phyloP scores from a whole-genome alignment of 2,329 filamentous ascomycete genomes.

The Ascochyta lentis region DNA sequence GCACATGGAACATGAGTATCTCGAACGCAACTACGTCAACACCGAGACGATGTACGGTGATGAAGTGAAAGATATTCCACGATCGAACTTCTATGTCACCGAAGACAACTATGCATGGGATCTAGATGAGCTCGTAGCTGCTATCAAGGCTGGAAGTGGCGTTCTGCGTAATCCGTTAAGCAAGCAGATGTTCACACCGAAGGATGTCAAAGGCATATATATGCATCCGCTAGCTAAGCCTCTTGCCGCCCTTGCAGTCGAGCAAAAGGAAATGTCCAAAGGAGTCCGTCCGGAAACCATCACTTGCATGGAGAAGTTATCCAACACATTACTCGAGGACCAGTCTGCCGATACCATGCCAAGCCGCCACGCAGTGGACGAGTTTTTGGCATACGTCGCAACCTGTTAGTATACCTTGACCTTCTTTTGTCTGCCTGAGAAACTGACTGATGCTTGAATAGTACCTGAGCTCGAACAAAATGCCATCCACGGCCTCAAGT shows the following conservation, averaged over 20 bases:
- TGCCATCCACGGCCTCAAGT: conserved; percentile 38
- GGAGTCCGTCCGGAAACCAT: conserved; percentile 43
- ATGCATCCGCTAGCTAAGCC: conserved; percentile 34
- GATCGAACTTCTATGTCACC: conserved; percentile 46
- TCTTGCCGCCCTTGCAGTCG: conserved; percentile 38
- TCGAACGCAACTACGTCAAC: conserved; percentile 45
- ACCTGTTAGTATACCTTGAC: conserved; percentile 30
- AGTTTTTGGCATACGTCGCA: conserved; percentile 43
- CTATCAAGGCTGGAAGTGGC: conserved; percentile 40
- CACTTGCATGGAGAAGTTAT: conserved; percentile 38
- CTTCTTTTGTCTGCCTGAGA: background rate
- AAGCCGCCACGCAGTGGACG: conserved; percentile 41
- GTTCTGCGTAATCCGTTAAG: conserved; percentile 45
- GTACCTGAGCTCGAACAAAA: conserved; percentile 39
- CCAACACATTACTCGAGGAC: conserved; percentile 36
- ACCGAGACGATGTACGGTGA: conserved; percentile 46
- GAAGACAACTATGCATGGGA: conserved; percentile 53
- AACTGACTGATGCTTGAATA: conserved; percentile 4
- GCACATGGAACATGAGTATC: conserved; percentile 46
- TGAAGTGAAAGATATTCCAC: conserved; percentile 40
- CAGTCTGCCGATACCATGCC: conserved; percentile 34
- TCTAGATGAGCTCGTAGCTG: conserved; percentile 43
- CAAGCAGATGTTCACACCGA: conserved; percentile 45
- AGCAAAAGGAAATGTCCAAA: conserved; percentile 43
- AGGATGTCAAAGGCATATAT: conserved; percentile 41